Evolutionary conservation across 805 yeast genomes (phyloP).

Genomic region (Cyberlindnera lachancei): DNA sequence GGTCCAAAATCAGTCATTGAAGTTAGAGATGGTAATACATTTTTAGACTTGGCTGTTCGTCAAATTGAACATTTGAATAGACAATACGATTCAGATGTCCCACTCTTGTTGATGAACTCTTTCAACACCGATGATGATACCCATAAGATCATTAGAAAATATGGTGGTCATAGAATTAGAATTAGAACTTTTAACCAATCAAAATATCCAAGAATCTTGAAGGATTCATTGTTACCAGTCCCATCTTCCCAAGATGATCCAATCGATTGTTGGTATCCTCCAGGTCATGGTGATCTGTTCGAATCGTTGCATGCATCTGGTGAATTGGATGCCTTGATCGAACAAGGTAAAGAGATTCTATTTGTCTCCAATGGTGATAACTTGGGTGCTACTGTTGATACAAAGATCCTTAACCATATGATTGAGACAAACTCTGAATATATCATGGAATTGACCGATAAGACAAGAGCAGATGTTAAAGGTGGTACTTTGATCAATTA

Average conservation of each 20-base stretch:
- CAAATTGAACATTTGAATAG: conserved; percentile 94
- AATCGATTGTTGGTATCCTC: conserved; percentile 94
- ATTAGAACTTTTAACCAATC: conserved; percentile 97
- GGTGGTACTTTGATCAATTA: conserved; percentile 98
- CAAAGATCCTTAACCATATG: conserved; percentile 88
- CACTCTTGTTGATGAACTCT: conserved; percentile 94
- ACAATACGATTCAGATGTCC: conserved; percentile 86
- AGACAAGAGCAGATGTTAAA: conserved; percentile 98
- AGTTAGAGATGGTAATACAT: conserved; percentile 97
- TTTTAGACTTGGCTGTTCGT: conserved; percentile 90
- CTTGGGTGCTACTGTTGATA: conserved; percentile 96
- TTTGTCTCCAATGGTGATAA: conserved; percentile 98
- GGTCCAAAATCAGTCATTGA: conserved; percentile 98
- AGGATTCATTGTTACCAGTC: conserved; percentile 93
- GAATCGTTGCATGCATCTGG: conserved; percentile 88
- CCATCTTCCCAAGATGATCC: conserved; percentile 70
- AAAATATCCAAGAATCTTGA: conserved; percentile 91
- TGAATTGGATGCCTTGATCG: conserved; percentile 80
- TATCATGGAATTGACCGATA: conserved; percentile 97
- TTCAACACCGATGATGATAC: conserved; percentile 97
- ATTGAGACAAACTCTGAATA: conserved; percentile 86
- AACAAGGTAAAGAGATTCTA: conserved; percentile 89
- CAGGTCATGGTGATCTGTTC: conserved; percentile 98
- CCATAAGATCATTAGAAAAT: conserved; percentile 89
- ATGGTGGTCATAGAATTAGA: conserved; percentile 92